Evolutionary conservation across 1,284 basidiomycete genomes (phyloP).

Genomic region (Malassezia pachydermatis): DNA sequence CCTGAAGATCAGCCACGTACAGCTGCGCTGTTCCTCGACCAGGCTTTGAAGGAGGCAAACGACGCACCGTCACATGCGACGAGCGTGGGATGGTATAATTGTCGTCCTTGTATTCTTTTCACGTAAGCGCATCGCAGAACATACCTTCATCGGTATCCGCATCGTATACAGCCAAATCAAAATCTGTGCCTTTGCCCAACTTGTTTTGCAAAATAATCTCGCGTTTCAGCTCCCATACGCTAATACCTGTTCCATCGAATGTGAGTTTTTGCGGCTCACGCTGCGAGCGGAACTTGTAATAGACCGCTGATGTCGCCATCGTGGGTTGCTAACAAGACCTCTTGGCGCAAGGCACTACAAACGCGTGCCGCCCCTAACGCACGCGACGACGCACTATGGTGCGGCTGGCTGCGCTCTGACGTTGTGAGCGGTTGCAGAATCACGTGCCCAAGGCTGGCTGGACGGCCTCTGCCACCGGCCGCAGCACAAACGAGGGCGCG

Average conservation of each 20-base stretch:
- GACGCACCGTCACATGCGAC: conserved; percentile 82
- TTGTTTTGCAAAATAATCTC: conserved; percentile 95
- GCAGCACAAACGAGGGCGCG: neutral
- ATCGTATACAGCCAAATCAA: conserved; percentile 73
- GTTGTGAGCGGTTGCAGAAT: too few relatives aligned
- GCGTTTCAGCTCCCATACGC: conserved; percentile 96
- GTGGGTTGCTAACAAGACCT: conserved; percentile 14
- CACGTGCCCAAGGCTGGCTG: too few relatives aligned
- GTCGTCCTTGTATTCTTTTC: conserved; percentile 81
- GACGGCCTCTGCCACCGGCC: too few relatives aligned
- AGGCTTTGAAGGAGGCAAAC: conserved; percentile 69
- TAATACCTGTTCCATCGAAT: conserved; percentile 96
- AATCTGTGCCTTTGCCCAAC: conserved; percentile 89
- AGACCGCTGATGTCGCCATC: conserved; percentile 56
- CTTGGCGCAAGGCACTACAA: neutral
- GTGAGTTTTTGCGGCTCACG: conserved; percentile 86
- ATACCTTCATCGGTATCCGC: conserved; percentile 37
- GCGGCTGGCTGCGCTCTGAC: too few relatives aligned
- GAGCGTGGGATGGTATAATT: conserved; percentile 81
- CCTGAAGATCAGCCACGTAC: conserved; percentile 58
- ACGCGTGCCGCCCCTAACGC: neutral
- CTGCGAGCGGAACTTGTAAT: conserved; percentile 95
- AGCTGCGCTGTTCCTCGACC: conserved; percentile 86
- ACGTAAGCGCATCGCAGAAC: neutral
- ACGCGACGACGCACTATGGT: neutral